Base-by-base conservation (phyloP, 257 asterid genomes). In the Fraxinus pennsylvanica region DNA sequence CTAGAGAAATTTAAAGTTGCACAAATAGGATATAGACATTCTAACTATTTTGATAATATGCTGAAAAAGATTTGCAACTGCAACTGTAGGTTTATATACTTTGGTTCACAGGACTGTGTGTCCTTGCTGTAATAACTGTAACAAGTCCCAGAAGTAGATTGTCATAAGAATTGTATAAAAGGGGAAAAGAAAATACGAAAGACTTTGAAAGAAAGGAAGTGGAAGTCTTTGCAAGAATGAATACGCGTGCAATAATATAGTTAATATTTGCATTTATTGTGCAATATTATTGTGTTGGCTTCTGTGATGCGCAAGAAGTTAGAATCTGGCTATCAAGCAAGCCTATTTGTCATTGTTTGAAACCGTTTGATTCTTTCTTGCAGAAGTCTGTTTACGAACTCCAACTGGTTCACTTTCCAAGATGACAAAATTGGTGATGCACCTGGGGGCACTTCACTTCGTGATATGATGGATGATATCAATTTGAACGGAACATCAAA, bases 341-440 rank as follows among this genome's bases (percentile, higher is more conserved):
- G 38, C 8, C 14, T 70, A 54, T 78, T 66, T 75, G 29, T 57
- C 74, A 43, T 63, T 74, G 27, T 57, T 19, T 78, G 78, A 80
- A 81, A 54, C 66, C 73, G 63, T 30, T 78, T 81, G 17, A 50
- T 78, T 63, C 47, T 43, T 82, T 75, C 78, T 45, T 82, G 86
- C 88, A 74, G 89, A 92, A 93, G 96, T 73, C 87, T 96, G 91
- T 96, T 96, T 89, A 93, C 99, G 67, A 96, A 96, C 84, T 93
- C 98, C 87, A 93, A 96, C 88, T 96, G 99, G 99, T 96, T 96
- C 86, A 96, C 97, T 5, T 96, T 93, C 86, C 96, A 93, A 92
- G 98, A 93, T 22, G 98, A 92, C 68, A 82, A 86, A 82, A 76
- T 50, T 75, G 91, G 76, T 59, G 87, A 84, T 78, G 82, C 82